These are phyloP conservation scores for Pythium myriotylum DNA, from an alignment of 352 stramenopile species.

Conservation along the genomic window DNA sequence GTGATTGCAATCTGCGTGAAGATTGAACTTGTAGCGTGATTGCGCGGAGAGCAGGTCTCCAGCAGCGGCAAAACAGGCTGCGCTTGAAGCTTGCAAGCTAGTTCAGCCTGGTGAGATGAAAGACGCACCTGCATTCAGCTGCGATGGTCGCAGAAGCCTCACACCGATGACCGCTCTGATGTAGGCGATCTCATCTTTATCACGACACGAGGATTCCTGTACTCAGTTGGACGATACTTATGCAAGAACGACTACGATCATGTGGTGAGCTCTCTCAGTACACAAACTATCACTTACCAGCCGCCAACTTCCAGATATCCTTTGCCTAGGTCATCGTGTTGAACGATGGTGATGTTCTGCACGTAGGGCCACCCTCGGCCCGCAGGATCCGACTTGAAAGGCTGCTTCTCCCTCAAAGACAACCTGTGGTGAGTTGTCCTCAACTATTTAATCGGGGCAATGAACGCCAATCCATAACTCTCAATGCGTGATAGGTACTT, in stretches of 20 bases:
- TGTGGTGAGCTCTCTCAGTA: slow-evolving; percentile 39
- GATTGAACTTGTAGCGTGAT: too few relatives aligned
- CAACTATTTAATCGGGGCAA: too few relatives aligned
- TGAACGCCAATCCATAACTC: too few relatives aligned
- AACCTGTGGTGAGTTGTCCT: slow-evolving; percentile 52
- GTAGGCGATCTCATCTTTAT: slow-evolving; percentile 84
- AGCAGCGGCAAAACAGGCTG: slow-evolving; percentile 57
- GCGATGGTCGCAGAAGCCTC: neutral
- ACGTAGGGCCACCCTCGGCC: slow-evolving; percentile 61
- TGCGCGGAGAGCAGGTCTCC: slow-evolving; percentile 39
- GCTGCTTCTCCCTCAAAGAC: slow-evolving; percentile 62
- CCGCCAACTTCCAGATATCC: neutral
- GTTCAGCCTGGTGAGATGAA: slow-evolving; percentile 52
- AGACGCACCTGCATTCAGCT: neutral
- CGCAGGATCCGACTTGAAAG: slow-evolving; percentile 65
- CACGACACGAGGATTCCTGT: slow-evolving; percentile 70
- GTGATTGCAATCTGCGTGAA: neutral
- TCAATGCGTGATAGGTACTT: slow-evolving; percentile 42
- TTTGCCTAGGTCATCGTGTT: slow-evolving; percentile 70
- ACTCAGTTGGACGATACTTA: slow-evolving; percentile 62
- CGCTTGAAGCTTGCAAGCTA: slow-evolving; percentile 57
- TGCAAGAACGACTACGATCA: slow-evolving; percentile 77
- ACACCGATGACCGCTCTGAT: neutral
- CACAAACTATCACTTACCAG: too few relatives aligned
- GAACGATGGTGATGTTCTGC: slow-evolving; percentile 60